Evolutionary conservation across 2,329 filamentous ascomycete species (phyloP), one percentile per base, ranked within the genome.

Genomic region (Epichloe sibirici): DNA sequence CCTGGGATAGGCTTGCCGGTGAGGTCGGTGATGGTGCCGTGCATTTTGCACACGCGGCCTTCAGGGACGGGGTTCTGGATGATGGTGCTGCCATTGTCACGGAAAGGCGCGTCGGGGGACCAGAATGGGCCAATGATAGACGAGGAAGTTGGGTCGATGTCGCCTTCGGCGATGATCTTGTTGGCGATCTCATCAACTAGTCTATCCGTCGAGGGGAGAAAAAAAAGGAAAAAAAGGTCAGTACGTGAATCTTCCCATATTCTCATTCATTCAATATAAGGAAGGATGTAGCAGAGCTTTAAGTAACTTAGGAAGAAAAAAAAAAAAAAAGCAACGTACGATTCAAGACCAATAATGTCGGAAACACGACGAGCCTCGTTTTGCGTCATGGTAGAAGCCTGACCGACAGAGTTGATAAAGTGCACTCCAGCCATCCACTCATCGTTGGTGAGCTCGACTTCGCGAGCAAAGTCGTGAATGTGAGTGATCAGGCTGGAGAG

Each of bases 41-140:
- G 83, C 81, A 89, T 86, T 59, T 76, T 74, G 50, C 78, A 78
- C 50, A 81, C 70, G 56, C 79, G 72, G 47, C 82, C 85, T 48
- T 79, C 71, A 52, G 79, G 74, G 39, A 73, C 70, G 55, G 74
- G 66, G 65, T 83, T 69, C 65, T 83, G 80, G 62, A 88, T 82
- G 66, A 88, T 84, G 66, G 71, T 75, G 63, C 72, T 76, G 58
- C 85, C 85, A 58, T 81, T 75, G 39, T 81, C 74, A 45, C 84
- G 80, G 78, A 86, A 87, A 35, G 85, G 85, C 1, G 85, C 82
- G 60, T 87, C 76, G 61, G 85, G 84, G 11, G 81, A 84, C 84
- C 85, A 89, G 76, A 89, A 88, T 57, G 85, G 85, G 2, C 85
- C 85, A 55, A 89, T 81, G 62, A 89, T 89, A 54, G 84, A 78